Percentiles rank a stretch among this genome's conserved stretches.
Evolutionary conservation across 2,329 filamentous ascomycete species (phyloP).

Genomic region (Colletotrichum tropicale): DNA sequence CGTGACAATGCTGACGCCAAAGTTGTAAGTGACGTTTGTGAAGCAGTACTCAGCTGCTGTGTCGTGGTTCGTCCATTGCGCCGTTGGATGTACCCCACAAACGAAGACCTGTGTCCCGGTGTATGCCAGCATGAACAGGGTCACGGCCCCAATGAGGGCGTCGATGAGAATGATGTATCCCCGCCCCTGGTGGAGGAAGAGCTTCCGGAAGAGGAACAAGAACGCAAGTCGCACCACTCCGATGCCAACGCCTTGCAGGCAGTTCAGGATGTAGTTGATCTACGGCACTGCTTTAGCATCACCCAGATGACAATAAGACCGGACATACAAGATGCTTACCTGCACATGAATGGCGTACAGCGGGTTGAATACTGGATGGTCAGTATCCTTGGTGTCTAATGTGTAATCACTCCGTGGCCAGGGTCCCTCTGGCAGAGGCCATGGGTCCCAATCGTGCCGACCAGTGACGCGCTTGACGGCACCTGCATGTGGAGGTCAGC

Average conservation of each 20-base stretch:
- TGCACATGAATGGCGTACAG: background rate
- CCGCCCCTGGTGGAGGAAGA: background rate
- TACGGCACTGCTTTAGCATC: background rate
- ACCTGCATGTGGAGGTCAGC: background rate
- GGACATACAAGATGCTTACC: no score
- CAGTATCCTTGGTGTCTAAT: background rate
- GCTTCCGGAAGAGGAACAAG: conserved; percentile 2
- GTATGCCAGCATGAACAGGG: background rate
- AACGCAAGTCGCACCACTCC: background rate
- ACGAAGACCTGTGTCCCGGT: background rate
- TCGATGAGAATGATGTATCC: background rate
- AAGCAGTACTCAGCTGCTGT: background rate
- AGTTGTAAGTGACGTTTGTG: background rate
- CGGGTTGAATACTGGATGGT: background rate
- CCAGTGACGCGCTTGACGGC: background rate
- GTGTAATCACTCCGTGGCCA: background rate
- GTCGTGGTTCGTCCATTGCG: conserved; percentile 1
- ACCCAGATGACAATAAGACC: no score
- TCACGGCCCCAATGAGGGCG: background rate
- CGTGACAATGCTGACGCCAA: background rate
- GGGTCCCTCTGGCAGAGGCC: background rate
- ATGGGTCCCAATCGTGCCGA: conserved; percentile 9
- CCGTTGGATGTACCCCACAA: background rate
- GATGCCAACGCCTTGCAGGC: background rate
- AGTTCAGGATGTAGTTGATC: background rate